Percentiles rank a stretch among this genome's conserved stretches.
Evolutionary conservation across 352 stramenopile genomes (phyloP).

Genomic region (Phytophthora quininea): DNA sequence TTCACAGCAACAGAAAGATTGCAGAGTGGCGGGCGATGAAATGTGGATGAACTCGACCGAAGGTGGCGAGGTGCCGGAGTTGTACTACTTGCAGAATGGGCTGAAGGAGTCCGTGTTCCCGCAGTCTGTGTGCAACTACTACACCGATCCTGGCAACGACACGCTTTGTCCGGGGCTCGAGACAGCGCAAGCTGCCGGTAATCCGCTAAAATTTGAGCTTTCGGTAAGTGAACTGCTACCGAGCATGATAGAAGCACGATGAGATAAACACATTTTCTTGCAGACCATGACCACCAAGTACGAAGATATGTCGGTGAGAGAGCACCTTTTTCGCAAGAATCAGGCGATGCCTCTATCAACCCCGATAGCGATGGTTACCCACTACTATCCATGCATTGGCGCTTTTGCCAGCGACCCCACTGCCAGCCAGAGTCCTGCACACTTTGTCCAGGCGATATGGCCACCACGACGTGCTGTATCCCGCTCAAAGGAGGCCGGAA

Average conservation of each 20-base stretch:
- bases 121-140: constrained; percentile 76
- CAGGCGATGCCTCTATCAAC: constrained; percentile 81
- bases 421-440: constrained; percentile 71
- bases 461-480: constrained; percentile 81
- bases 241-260: too few species aligned
- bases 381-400: constrained; percentile 84
- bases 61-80: constrained; percentile 68
- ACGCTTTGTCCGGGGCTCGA: constrained; percentile 71
- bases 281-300: constrained; percentile 83
- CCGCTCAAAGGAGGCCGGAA: constrained; percentile 70
- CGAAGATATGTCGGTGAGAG: constrained; percentile 79
- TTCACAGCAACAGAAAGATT: constrained; percentile 73
- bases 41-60: constrained; percentile 87
- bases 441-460: constrained; percentile 74
- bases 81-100: constrained; percentile 83
- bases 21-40: constrained; percentile 69
- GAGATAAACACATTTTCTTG: not conserved
- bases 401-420: constrained; percentile 60
- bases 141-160: constrained; percentile 60
- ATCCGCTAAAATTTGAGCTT: constrained; percentile 73
- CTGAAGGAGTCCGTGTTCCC: constrained; percentile 79
- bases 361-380: constrained; percentile 73
- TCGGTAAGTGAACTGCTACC: constrained; percentile 34
- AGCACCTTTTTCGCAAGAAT: constrained; percentile 75
- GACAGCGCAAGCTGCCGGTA: constrained; percentile 47